phyloP scores from a whole-genome alignment of 768 basidiomycete genomes.

The Leccinum aurantiacum region DNA sequence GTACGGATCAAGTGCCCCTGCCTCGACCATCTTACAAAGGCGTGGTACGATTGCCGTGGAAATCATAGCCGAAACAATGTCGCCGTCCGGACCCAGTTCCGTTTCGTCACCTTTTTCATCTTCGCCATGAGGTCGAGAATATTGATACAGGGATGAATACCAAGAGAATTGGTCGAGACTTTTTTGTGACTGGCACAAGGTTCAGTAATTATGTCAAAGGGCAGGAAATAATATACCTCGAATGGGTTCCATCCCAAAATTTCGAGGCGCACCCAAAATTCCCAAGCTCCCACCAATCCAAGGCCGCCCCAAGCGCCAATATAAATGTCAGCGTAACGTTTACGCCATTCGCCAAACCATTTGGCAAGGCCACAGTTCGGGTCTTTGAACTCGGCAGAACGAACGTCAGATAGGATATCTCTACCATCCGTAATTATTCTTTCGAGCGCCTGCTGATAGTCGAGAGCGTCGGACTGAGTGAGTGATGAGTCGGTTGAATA shows the following conservation, averaged over 20 bases:
- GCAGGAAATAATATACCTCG: slow-evolving; percentile 47
- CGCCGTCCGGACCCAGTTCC: slow-evolving; percentile 78
- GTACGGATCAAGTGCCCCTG: slow-evolving; percentile 83
- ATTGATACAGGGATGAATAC: slow-evolving; percentile 77
- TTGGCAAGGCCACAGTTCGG: slow-evolving; percentile 70
- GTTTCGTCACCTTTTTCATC: slow-evolving; percentile 47
- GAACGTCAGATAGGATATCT: slow-evolving; percentile 75
- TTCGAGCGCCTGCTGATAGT: slow-evolving; percentile 63
- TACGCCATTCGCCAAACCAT: slow-evolving; percentile 71
- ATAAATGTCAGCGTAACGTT: slow-evolving; percentile 78
- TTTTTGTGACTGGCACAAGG: slow-evolving; percentile 40
- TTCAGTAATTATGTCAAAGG: slow-evolving; percentile 5
- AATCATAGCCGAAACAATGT: slow-evolving; percentile 85
- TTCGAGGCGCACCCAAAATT: slow-evolving; percentile 91
- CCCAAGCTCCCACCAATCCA: slow-evolving; percentile 86
- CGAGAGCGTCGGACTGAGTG: slow-evolving; percentile 60
- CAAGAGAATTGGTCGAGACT: slow-evolving; percentile 81
- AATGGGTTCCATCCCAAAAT: slow-evolving; percentile 86
- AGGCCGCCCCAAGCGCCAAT: slow-evolving; percentile 87
- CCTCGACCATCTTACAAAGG: slow-evolving; percentile 68
- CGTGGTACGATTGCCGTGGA: slow-evolving; percentile 80
- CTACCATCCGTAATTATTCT: slow-evolving; percentile 51
- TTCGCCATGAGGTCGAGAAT: slow-evolving; percentile 54
- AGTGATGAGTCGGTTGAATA: slow-evolving; percentile 85
- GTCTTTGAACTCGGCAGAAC: slow-evolving; percentile 80